Percentiles rank a stretch among this genome's conserved stretches.
Conservation (phyloP, 768 basidiomycete species). For the Suillus subalutaceus region DNA sequence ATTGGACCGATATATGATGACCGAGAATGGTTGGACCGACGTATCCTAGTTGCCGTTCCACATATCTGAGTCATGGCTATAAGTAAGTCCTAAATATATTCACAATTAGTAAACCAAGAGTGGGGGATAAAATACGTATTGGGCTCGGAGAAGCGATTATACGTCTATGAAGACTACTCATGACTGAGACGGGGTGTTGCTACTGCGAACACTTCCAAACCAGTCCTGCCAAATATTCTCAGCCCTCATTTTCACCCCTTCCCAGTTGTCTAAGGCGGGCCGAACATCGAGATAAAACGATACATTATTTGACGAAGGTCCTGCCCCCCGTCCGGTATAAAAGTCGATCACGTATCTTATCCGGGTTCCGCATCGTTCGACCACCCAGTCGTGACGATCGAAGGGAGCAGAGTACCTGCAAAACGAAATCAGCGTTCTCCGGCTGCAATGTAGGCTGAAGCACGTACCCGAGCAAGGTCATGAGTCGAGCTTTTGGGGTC, state of each 20-base stretch:
- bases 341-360: slow-evolving; percentile 98
- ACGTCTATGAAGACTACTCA: slow-evolving; percentile 3
- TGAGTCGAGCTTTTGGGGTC: slow-evolving; percentile 80
- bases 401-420: slow-evolving; percentile 90
- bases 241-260: slow-evolving; percentile 84
- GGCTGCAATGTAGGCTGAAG: neutral
- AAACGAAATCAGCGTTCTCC: neutral
- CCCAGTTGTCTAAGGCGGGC: slow-evolving; percentile 93
- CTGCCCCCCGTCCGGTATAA: slow-evolving; percentile 76
- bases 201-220: slow-evolving; percentile 27
- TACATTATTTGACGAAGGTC: slow-evolving; percentile 50
- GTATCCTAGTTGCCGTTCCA: neutral
- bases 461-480: slow-evolving; percentile 83
- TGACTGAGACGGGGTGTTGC: slow-evolving; percentile 21
- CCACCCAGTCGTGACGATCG: slow-evolving; percentile 96
- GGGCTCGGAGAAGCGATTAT: slow-evolving; percentile 11
- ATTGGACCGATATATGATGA: neutral
- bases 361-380: slow-evolving; percentile 88
- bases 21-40: neutral
- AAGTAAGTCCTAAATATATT: slow-evolving; percentile 14
- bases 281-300: slow-evolving; percentile 95
- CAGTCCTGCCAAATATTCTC: slow-evolving; percentile 54
- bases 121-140: neutral
- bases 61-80: neutral
- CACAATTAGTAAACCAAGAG: slow-evolving; percentile 13